Evolutionary conservation across 1,139 yeast genomes (phyloP).

Genomic region (Wickerhamiella pararugosa): DNA sequence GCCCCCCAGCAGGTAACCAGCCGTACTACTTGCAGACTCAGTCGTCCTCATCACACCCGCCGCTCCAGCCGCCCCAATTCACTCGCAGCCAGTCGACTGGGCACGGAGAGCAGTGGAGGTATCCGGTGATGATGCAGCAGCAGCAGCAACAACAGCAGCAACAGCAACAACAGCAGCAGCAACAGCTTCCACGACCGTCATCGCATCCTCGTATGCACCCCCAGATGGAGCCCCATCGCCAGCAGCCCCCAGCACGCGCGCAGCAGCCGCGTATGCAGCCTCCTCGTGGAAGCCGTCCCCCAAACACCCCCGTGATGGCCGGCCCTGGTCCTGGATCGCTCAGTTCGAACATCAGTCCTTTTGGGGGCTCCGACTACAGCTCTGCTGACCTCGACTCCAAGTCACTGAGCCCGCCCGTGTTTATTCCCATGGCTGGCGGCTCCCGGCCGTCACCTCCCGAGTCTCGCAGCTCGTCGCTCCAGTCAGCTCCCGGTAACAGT

Average conservation of each 20-base stretch:
- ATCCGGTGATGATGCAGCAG: background rate
- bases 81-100: too few species aligned
- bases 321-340: too few species aligned
- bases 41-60: too few species aligned
- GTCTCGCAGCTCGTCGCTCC: conserved; percentile 4
- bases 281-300: background rate
- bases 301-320: too few species aligned
- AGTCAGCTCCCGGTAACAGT: background rate
- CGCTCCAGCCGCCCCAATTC: too few species aligned
- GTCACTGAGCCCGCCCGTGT: conserved; percentile 5
- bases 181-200: conserved; percentile 4
- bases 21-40: too few species aligned
- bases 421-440: background rate
- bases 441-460: conserved; percentile 1
- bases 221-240: conserved; percentile 1
- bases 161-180: conserved; percentile 6
- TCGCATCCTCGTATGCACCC: conserved; percentile 3
- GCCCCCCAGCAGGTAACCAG: background rate
- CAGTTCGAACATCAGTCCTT: too few species aligned
- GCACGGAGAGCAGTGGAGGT: too few species aligned
- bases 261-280: background rate
- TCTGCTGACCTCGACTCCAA: conserved; percentile 1
- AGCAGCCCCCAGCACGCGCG: background rate
- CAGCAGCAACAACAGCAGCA: conserved; percentile 1
- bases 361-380: background rate